Evolutionary conservation across 75 land plant species (phyloP).

Genomic region (Pinus tabuliformis): DNA sequence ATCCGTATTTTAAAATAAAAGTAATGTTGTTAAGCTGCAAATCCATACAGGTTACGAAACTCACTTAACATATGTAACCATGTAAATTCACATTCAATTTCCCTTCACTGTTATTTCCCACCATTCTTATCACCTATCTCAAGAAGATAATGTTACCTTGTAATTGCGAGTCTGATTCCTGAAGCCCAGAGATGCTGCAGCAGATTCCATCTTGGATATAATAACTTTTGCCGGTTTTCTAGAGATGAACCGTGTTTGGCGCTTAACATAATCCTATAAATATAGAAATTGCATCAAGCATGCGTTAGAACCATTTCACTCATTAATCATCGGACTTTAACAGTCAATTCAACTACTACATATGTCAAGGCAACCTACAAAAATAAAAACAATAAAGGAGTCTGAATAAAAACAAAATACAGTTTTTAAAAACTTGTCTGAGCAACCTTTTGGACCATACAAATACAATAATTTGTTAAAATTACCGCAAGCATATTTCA

Average conservation of each 20-base stretch:
- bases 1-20: no score
- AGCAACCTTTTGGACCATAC: background rate
- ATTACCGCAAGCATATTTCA: background rate
- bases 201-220: constrained; percentile 65
- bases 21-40: background rate
- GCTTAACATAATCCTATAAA: constrained; percentile 70
- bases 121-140: background rate
- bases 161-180: constrained; percentile 73
- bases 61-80: background rate
- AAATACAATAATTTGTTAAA: background rate
- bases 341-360: background rate
- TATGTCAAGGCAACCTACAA: background rate
- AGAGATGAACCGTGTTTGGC: constrained; percentile 92
- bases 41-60: background rate
- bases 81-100: background rate
- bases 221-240: constrained; percentile 73
- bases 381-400: background rate
- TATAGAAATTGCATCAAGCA: background rate
- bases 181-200: constrained; percentile 68
- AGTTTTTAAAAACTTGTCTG: background rate
- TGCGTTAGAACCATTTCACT: background rate
- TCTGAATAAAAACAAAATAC: background rate
- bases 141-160: constrained; percentile 54
- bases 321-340: background rate
- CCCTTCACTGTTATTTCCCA: background rate